Evolutionary conservation across 192 early-diverging fungal species (phyloP).

Genomic region (Coemansia sp.): DNA sequence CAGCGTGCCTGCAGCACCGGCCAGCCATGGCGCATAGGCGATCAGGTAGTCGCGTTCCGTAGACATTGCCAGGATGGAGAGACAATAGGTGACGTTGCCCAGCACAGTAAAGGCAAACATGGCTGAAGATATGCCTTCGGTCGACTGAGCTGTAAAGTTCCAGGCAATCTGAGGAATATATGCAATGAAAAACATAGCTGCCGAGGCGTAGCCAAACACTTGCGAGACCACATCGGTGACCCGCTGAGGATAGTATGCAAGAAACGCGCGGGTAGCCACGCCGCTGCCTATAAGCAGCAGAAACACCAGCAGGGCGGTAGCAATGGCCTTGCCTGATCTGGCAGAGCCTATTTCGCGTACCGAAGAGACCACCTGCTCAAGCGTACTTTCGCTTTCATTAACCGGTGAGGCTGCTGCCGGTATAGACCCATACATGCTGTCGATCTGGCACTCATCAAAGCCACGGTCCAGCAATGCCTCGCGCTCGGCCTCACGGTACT

Average conservation of each 20-base stretch:
- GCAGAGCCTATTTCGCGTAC: conserved; percentile 18
- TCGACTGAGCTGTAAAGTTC: conserved; percentile 68
- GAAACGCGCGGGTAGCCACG: conserved; percentile 24
- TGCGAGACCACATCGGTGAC: conserved; percentile 56
- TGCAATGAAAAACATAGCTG: conserved; percentile 65
- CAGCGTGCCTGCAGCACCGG: conserved; percentile 46
- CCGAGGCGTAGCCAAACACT: conserved; percentile 71
- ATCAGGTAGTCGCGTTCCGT: conserved; percentile 41
- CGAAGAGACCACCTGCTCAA: conserved; percentile 5
- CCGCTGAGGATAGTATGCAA: conserved; percentile 39
- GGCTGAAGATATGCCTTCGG: conserved; percentile 73
- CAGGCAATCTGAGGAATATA: conserved; percentile 81
- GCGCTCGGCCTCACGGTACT: conserved; percentile 45
- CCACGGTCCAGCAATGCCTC: conserved; percentile 40
- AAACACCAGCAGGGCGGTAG: conserved; percentile 22
- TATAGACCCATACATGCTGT: conserved; percentile 13
- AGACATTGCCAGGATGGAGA: conserved; percentile 39
- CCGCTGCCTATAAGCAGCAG: conserved; percentile 13
- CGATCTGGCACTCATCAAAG: conserved; percentile 9
- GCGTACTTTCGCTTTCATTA: background rate
- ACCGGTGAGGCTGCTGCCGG: background rate
- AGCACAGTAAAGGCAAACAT: conserved; percentile 84
- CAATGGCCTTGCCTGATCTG: conserved; percentile 23
- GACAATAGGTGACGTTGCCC: conserved; percentile 64
- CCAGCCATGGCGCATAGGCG: conserved; percentile 48